Conservation (phyloP, 805 yeast genomes). For the Metschnikowia reukaufii region DNA sequence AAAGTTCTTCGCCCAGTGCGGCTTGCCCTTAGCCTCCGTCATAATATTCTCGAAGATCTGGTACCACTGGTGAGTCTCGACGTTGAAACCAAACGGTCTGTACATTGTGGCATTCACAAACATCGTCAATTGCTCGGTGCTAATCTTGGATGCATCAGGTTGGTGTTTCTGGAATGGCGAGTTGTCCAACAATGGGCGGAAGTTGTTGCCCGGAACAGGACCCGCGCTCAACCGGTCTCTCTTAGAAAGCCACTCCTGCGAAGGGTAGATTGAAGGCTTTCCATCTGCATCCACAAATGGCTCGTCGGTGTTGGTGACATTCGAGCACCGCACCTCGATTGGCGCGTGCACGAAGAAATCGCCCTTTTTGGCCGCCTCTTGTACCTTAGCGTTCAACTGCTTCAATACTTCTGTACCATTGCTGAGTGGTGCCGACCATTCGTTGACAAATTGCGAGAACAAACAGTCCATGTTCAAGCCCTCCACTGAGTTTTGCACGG, state of each 20-base stretch:
- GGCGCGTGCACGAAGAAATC: slow-evolving; percentile 92
- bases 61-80: slow-evolving; percentile 80
- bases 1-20: slow-evolving; percentile 98
- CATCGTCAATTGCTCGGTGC: slow-evolving; percentile 77
- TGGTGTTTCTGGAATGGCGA: slow-evolving; percentile 56
- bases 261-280: slow-evolving; percentile 40
- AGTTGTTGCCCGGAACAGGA: slow-evolving; percentile 78
- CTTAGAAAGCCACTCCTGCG: slow-evolving; percentile 49
- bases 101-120: slow-evolving; percentile 94
- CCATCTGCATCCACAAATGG: slow-evolving; percentile 36
- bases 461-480: slow-evolving; percentile 95
- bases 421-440: slow-evolving; percentile 92
- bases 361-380: slow-evolving; percentile 55
- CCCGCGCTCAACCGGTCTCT: slow-evolving; percentile 63
- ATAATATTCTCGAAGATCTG: slow-evolving; percentile 76
- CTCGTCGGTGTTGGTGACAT: slow-evolving; percentile 57
- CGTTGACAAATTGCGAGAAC: slow-evolving; percentile 90
- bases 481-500: slow-evolving; percentile 78
- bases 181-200: slow-evolving; percentile 78
- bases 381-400: slow-evolving; percentile 61
- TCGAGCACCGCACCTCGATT: slow-evolving; percentile 90
- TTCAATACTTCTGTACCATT: slow-evolving; percentile 71
- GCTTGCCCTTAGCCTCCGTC: slow-evolving; percentile 81
- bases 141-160: slow-evolving; percentile 46
- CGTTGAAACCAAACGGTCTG: slow-evolving; percentile 81